Evolutionary conservation across 2,329 filamentous ascomycete species (phyloP), one percentile per base, ranked within the genome.

Genomic region (Aphanoascus verrucosus): DNA sequence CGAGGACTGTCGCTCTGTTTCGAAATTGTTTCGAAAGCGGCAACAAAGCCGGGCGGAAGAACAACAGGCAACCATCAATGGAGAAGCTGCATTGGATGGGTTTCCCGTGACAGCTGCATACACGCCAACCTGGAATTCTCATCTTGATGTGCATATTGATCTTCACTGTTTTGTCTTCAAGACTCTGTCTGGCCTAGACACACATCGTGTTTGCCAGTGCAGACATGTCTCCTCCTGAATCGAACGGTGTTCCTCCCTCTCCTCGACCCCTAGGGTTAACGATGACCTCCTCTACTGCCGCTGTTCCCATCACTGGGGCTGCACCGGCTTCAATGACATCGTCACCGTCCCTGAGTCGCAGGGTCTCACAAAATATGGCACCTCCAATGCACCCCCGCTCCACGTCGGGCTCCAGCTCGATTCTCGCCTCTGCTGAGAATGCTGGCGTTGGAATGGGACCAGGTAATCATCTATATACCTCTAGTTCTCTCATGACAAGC

Each of bases 291-390:
- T 45, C 49, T 31, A 9, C 37, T 31, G 34, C 32, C n/a, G 49
- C 53, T 12, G 23, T 12, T 38, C 40, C n/a, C 14, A 47, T n/a
- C 38, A n/a, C 19, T 20, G 40, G 12, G 8, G 44, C 40, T 45
- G 48, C 50, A 14, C 32, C 52, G 42, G 34, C 19, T 49, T 63
- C 56, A 60, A 62, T 55, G 52, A 63, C 62, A 44, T 62, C 68
- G 14, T 69, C 72, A n/a, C 64, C 68, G 3, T 56, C 70, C 32
- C 61, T 64, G 32, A 74, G 74, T 46, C 70, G 74, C 58, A 72
- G 72, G 23, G 67, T 71, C 23, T 74, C 72, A 12, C 74, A 75
- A 57, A 65, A 68, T 51, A 77, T 77, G 74, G 69, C 66, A 28
- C 74, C 72, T 57, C 67, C 62, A 49, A 67, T 58, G 50, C 54